Conservation (phyloP, 2,329 filamentous ascomycete species). For the Penicillium sp. region DNA sequence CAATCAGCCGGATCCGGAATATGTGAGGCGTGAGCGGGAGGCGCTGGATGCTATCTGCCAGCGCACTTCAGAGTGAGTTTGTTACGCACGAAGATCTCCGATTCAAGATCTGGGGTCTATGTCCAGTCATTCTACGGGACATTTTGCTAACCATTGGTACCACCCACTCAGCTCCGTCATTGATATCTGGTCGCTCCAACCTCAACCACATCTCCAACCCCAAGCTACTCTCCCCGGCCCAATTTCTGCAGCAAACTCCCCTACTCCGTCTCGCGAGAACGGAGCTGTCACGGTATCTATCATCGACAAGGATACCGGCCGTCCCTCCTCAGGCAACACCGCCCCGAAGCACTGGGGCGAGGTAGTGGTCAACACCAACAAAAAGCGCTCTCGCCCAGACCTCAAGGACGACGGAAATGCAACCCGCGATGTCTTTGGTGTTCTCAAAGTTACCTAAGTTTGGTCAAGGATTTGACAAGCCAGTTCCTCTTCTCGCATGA, state of each 20-base stretch:
- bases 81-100: too few species aligned
- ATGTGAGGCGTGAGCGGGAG: slow-evolving; percentile 49
- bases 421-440: slow-evolving; percentile 45
- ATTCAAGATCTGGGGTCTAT: too few species aligned
- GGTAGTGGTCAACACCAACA: slow-evolving; percentile 47
- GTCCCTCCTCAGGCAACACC: slow-evolving; percentile 26
- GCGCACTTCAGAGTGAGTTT: slow-evolving; percentile 50
- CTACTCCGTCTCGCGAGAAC: slow-evolving; percentile 23
- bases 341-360: slow-evolving; percentile 51
- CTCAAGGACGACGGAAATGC: slow-evolving; percentile 29
- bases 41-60: slow-evolving; percentile 53
- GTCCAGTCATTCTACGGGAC: too few species aligned
- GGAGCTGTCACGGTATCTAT: slow-evolving; percentile 17
- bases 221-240: slow-evolving; percentile 41
- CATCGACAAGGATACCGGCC: slow-evolving; percentile 19
- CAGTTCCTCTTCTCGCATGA: slow-evolving; percentile 7
- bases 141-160: neutral
- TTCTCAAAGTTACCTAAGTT: slow-evolving; percentile 40
- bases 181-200: slow-evolving; percentile 51
- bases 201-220: slow-evolving; percentile 46
- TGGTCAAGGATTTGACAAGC: slow-evolving; percentile 13
- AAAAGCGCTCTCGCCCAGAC: slow-evolving; percentile 36
- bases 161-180: slow-evolving; percentile 43
- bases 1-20: slow-evolving; percentile 48
- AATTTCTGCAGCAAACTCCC: slow-evolving; percentile 32